phyloP scores from a whole-genome alignment of 1,139 yeast species.

The Suhomyces atakaporum region DNA sequence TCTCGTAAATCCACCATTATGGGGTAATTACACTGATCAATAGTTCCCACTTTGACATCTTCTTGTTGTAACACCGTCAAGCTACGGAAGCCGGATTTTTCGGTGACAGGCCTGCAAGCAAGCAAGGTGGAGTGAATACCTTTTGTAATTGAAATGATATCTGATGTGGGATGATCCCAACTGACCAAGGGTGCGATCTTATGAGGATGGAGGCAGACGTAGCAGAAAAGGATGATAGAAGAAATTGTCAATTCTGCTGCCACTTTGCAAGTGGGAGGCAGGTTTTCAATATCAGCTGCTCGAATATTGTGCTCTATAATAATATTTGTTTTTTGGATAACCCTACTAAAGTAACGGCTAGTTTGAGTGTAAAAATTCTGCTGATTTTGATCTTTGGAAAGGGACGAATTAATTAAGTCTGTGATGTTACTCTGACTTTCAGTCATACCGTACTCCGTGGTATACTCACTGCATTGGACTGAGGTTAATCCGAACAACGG shows the following conservation, averaged over 20 bases:
- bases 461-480: not conserved
- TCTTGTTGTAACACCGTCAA: not conserved
- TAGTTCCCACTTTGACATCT: not conserved
- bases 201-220: conserved; percentile 35
- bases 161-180: conserved; percentile 22
- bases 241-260: conserved; percentile 28
- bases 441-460: not conserved
- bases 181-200: conserved; percentile 30
- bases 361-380: conserved; percentile 18
- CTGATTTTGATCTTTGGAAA: conserved; percentile 8
- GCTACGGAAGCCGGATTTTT: conserved; percentile 1
- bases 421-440: not conserved
- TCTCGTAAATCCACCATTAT: conserved; percentile 19
- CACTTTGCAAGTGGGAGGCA: not conserved
- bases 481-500: conserved; percentile 18
- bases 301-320: conserved; percentile 2
- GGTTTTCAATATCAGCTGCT: not conserved
- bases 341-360: conserved; percentile 25
- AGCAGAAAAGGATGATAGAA: conserved; percentile 28
- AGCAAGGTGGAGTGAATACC: conserved; percentile 20
- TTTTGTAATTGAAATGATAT: conserved; percentile 22
- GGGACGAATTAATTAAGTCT: conserved; percentile 1
- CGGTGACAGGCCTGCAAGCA: not conserved
- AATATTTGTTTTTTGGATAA: conserved; percentile 13
- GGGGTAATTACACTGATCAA: conserved; percentile 17